phyloP scores from a whole-genome alignment of 2,329 filamentous ascomycete species.

The Diaporthe vexans region DNA sequence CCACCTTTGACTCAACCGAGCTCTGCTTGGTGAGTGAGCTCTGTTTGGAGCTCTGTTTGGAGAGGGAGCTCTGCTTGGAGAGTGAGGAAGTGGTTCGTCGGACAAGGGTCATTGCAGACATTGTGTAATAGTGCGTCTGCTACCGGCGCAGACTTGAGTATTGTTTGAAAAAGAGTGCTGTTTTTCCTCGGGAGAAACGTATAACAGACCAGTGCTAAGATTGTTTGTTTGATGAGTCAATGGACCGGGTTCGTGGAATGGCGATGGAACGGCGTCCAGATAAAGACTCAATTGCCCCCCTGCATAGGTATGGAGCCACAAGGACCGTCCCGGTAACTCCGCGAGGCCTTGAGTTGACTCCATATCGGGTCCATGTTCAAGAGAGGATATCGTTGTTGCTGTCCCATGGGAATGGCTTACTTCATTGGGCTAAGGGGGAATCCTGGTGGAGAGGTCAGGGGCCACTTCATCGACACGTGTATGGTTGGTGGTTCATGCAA shows the following conservation, averaged over 20 bases:
- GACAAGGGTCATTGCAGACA: constrained; percentile 23
- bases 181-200: constrained; percentile 18
- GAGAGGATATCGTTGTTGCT: constrained; percentile 3
- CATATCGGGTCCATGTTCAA: constrained; percentile 1
- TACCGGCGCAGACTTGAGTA: constrained; percentile 23
- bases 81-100: constrained; percentile 9
- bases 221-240: constrained; percentile 24
- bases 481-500: constrained; percentile 34
- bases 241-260: neutral
- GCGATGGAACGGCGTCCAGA: constrained; percentile 8
- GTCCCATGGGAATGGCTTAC: constrained; percentile 5
- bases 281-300: constrained; percentile 28
- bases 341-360: constrained; percentile 8
- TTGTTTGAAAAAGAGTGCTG: constrained; percentile 38
- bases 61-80: constrained; percentile 25
- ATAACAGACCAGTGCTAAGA: constrained; percentile 1
- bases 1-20: constrained; percentile 18
- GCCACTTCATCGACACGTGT: constrained; percentile 36
- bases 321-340: constrained; percentile 29
- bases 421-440: constrained; percentile 31
- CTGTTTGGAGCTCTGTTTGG: constrained; percentile 28
- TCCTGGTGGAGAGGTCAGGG: constrained; percentile 16
- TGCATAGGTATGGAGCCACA: constrained; percentile 28
- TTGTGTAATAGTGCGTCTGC: constrained; percentile 20
- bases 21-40: constrained; percentile 27